Base-by-base conservation (phyloP, 2,329 filamentous ascomycete genomes). In the Trichoderma endophyticum region DNA sequence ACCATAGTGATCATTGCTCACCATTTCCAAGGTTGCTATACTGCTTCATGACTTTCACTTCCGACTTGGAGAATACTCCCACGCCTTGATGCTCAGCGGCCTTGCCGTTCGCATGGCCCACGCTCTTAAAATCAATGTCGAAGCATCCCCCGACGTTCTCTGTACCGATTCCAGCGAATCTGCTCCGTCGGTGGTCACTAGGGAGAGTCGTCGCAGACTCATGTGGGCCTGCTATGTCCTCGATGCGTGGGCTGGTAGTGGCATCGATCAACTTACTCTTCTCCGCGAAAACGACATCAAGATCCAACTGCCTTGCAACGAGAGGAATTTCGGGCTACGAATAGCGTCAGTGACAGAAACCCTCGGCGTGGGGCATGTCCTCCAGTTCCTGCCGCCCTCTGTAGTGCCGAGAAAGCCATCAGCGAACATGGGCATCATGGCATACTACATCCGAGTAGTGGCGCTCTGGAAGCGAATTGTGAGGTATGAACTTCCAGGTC, bases 141-240 rank as follows among this genome's bases (percentile, higher is more conserved):
- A 83, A 59, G 78, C 78, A 67, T 80, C 80, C 4, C 71, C 79
- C 26, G 81, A 83, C 62, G 78, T 83, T 34, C 77, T 83, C n/a
- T 82, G 81, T 69, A 77, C 80, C 43, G 79, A 82, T 26, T 71
- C 74, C 54, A 77, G 78, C 51, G 75, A 77, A 3, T 74, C 73
- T 2, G 75, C 78, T 1, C 80, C 80, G 0, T 82, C 81, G 0
- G 79, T 82, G 0, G 81, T 82, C 6, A 78, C 81, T 57, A 78
- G 81, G 24, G 82, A 83, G 72, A 81, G 81, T 26, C 80, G 81
- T 1, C 76, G 82, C 14, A 79, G 82, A 14, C 78, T 83, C 9
- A 83, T 83, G 82, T 83, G 82, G 82, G 81, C 82, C 11, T 83
- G 81, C 73, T 83, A 83, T 63, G 80, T 82, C 15, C 77, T 83